Evolutionary conservation across 306 rosid species (phyloP).

Genomic region (Pueraria montana): DNA sequence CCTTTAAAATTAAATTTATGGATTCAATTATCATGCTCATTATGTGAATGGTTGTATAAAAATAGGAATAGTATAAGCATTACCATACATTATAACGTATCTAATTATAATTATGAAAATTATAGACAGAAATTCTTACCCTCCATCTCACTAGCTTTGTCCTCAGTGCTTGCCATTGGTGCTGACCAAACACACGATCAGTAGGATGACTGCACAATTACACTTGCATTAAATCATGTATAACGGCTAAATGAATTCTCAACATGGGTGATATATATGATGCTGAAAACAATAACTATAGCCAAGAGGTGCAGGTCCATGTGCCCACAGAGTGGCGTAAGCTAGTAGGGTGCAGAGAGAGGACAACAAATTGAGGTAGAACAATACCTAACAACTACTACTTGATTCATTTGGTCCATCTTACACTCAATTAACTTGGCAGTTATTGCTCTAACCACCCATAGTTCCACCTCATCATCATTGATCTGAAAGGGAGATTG

Average conservation of each 20-base stretch:
- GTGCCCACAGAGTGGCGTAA: neutral
- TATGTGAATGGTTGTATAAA: conserved; percentile 1
- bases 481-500: conserved; percentile 62
- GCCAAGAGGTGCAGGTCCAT: conserved; percentile 13
- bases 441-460: conserved; percentile 93
- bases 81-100: neutral
- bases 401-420: conserved; percentile 97
- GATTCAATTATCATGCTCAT: conserved; percentile 3
- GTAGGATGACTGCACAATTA: conserved; percentile 73
- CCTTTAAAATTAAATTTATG: neutral
- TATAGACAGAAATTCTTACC: conserved; percentile 62
- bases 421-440: conserved; percentile 88
- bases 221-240: conserved; percentile 29
- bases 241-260: neutral
- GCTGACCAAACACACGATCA: conserved; percentile 80
- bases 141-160: conserved; percentile 83
- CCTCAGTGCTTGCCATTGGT: conserved; percentile 82
- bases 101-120: neutral
- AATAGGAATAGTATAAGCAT: neutral
- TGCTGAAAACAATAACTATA: neutral
- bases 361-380: conserved; percentile 10
- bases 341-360: neutral
- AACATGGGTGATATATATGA: conserved; percentile 11
- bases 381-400: conserved; percentile 79
- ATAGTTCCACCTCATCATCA: conserved; percentile 82